Base-by-base conservation (phyloP, 108 stramenopile genomes). In the Conticribra guillardii region DNA sequence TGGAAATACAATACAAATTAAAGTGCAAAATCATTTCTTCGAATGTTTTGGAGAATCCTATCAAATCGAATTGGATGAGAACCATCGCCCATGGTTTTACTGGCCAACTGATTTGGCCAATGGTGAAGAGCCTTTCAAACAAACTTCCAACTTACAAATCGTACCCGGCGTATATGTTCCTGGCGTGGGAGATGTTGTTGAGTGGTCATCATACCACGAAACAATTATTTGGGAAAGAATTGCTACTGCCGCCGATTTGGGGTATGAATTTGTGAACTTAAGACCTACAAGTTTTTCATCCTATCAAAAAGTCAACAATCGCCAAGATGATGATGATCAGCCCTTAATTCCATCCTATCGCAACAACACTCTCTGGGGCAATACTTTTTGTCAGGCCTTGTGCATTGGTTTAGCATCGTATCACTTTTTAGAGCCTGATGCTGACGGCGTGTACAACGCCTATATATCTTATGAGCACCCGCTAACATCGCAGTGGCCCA, bases 381-480 rank as follows among this genome's bases (percentile, higher is more conserved):
- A 92, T 59, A 77, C 73, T 0, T 92, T 89, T 48, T 85, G 85
- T 49, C 91, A 92, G 65, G 85, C 46, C 9, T 66, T 83, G 28
- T 79, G 46, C 23, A 84, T 92, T 27, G 91, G 91, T 18, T 60
- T 89, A 14, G 91, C 91, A 28, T 92, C 88, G 18, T 92, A 92
- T 67, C 91, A 92, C 61, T 92, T 92, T 64, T 28, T 52, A 18
- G 53, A 71, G 28, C 51, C 60, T 7, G 69, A 46, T 19, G 58
- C 58, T 14, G 47, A 46, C 18, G 65, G 30, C 30, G 70, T 59
- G 9, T 32, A 48, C n/a, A 44, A 45, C 15, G 87, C 78, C 0
- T 89, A 89, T 50, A 92, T 92, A 58, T 86, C 83, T 22, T 92
- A 92, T 56, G 91, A 92, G 58, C 79, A 85, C 60, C 76, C 80